Conservation (phyloP, 352 stramenopile genomes). For the Elongisporangium undulatum region DNA sequence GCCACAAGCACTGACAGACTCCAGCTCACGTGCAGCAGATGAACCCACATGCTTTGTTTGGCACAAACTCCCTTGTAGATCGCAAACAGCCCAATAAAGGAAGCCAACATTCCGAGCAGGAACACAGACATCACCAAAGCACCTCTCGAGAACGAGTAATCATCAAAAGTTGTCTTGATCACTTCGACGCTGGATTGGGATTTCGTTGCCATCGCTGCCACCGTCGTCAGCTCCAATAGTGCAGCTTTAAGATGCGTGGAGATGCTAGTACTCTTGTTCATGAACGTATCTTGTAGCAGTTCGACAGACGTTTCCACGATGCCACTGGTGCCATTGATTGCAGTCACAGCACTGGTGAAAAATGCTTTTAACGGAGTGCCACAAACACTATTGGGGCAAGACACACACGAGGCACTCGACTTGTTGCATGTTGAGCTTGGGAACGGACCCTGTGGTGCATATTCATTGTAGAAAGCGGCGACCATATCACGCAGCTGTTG, state of each 20-base stretch:
- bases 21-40: conserved; percentile 77
- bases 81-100: conserved; percentile 53
- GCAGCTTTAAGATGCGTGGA: conserved; percentile 37
- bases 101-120: conserved; percentile 64
- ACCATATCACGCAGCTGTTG: conserved; percentile 55
- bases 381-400: conserved; percentile 49
- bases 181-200: conserved; percentile 54
- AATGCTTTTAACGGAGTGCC: conserved; percentile 42
- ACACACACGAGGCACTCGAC: conserved; percentile 40
- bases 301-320: conserved; percentile 25
- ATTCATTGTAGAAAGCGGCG: conserved; percentile 46
- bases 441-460: conserved; percentile 49
- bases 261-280: conserved; percentile 31
- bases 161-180: conserved; percentile 62
- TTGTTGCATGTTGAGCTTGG: conserved; percentile 41
- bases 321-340: conserved; percentile 13
- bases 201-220: conserved; percentile 49
- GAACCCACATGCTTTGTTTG: conserved; percentile 67
- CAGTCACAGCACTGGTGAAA: conserved; percentile 16
- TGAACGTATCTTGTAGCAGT: conserved; percentile 36
- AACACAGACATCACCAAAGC: conserved; percentile 77
- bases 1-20: conserved; percentile 65
- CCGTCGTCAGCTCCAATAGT: conserved; percentile 35
- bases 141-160: conserved; percentile 73
- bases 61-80: conserved; percentile 77